Base-by-base conservation (phyloP, 2,329 filamentous ascomycete species). In the Epichloe amarillans region DNA sequence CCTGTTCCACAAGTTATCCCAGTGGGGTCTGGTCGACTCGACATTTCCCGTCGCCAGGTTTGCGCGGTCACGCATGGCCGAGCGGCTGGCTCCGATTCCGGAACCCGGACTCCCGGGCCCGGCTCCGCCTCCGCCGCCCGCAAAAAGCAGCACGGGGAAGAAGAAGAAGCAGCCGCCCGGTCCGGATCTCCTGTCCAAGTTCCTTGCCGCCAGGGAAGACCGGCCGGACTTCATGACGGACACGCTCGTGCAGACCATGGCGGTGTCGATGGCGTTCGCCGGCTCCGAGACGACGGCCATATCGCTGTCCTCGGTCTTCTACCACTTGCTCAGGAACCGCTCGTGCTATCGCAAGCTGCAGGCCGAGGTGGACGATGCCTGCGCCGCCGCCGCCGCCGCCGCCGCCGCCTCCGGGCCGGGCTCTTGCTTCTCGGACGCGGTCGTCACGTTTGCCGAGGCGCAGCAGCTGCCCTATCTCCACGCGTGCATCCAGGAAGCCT, bases 151-250 rank as follows among this genome's bases (percentile, higher is more conserved):
- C 23, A 26, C 23, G 23, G 3, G 26, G 26, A 3, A 30, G 26
- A 8, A 30, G 26, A 8, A 26, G 26, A 21, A 21, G 19, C 0
- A 59, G 43, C 59, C 64, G 41, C 15, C 15, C 7, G 17, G 38
- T 10, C 38, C 38, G 15, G 38, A 39, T 5, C 36, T 42, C 15
- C 21, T 53, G 5, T 54, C 55, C 36, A 72, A 71, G 45, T 63
- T 72, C 42, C 57, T 57, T 5, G 68, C 68, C 5, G 68, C 68
- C 1, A 62, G 61, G 12, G 75, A 82, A 58, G 74, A 80, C 17
- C 78, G 83, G 42, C 83, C 83, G 0, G 78, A 82, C 2, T 84
- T 88, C 66, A 86, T 88, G 81, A 80, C 73, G 23, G 80, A 87
- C 58, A 73, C 72, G 3, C 72, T 84, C 8, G 83, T 88, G 11